Base-by-base conservation (phyloP, 2,329 filamentous ascomycete species). In the Colletotrichum spinosum region DNA sequence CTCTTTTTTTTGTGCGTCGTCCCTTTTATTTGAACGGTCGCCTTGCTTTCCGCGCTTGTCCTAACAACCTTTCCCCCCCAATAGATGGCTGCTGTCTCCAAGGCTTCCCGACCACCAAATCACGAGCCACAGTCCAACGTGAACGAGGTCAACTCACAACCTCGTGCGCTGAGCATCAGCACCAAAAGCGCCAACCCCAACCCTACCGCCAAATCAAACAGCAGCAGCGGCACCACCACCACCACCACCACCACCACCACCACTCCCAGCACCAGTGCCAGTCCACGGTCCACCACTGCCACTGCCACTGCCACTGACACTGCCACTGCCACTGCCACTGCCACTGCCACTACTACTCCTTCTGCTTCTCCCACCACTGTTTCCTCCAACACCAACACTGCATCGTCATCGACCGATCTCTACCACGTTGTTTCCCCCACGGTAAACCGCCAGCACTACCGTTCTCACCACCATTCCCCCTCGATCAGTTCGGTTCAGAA, bases 401-500 rank as follows among this genome's bases (percentile, higher is more conserved):
- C 62, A 61, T 55, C 57, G 55, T 51, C 61, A 62, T 46, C 62
- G 38, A 66, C 55, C 44, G 64, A 68, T 42, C 57, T 49, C 50
- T 57, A 61, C 51, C 63, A 63, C 55, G 51, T 54, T 17, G 54
- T 37, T 17, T 25, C 25, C 25, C 58, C 67, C 46, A 52, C 57
- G 44, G 58, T 67, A 17, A 56, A 69, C 44, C 67, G 67, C 17
- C 65, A 56, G 17, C 34, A 66, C 54, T 48, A 56, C 42, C 62
- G 62, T 49, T 52, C 62, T 25, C 62, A 65, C 53, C 59, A 67
- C 35, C 67, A 68, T 42, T 74, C 71, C 12, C 69, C 72, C 17
- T 79, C 78, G 39, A 74, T 72, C 67, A 73, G 70, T 68, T 72
- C 73, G 39, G 8, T 72, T 25, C 65, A 68, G n/a, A 76, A 70